Conservation (phyloP, 2,329 filamentous ascomycete species). For the Xylariaceae sp. region DNA sequence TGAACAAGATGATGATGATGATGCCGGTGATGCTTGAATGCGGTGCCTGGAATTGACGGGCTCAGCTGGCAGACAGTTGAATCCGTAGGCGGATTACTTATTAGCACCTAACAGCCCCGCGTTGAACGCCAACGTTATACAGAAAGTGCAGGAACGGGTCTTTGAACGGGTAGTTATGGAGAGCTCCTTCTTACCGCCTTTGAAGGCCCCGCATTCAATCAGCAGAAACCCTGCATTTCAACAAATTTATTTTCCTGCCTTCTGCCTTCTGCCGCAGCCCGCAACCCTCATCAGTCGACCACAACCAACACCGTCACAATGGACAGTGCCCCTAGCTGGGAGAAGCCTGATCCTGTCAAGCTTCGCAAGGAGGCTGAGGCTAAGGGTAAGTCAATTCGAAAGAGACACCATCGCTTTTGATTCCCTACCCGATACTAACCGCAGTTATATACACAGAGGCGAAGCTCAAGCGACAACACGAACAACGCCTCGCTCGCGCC, state of each 20-base stretch:
- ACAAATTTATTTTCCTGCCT: conserved; percentile 12
- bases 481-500: conserved; percentile 25
- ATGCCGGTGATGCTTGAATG: too few species aligned
- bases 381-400: conserved; percentile 23
- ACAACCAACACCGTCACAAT: conserved; percentile 11
- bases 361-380: conserved; percentile 20
- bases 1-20: too few species aligned
- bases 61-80: too few species aligned
- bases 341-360: conserved; percentile 24
- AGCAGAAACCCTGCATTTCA: conserved; percentile 9
- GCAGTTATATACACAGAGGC: conserved; percentile 24
- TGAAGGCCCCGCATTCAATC: conserved; percentile 11
- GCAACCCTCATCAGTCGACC: not conserved
- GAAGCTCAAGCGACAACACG: conserved; percentile 25
- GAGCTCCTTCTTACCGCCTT: too few species aligned
- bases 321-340: conserved; percentile 19
- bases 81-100: too few species aligned
- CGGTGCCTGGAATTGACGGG: too few species aligned
- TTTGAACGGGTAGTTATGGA: too few species aligned
- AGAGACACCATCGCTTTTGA: too few species aligned
- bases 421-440: not conserved
- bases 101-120: too few species aligned
- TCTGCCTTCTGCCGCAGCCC: not conserved
- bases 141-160: too few species aligned
- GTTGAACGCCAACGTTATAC: too few species aligned